Percentiles rank a stretch among this genome's conserved stretches.
Evolutionary conservation across 192 early-diverging fungal species (phyloP).

Genomic region (Coemansia sp.): DNA sequence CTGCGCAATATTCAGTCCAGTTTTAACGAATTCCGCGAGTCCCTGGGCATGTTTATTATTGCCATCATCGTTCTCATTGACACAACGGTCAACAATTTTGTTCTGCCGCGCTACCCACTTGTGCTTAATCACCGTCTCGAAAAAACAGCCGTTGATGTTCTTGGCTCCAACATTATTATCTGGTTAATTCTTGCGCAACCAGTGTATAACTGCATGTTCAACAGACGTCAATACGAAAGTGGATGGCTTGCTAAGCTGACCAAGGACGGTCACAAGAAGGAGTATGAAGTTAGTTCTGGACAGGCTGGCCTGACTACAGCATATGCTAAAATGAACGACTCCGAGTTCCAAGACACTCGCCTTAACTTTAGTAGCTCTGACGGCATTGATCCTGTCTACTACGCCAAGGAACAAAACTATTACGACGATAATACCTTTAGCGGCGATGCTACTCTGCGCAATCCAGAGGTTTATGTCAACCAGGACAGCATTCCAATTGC

Average conservation of each 20-base stretch:
- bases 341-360: slow-evolving; percentile 33
- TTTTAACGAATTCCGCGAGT: slow-evolving; percentile 51
- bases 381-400: slow-evolving; percentile 16
- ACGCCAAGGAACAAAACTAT: slow-evolving; percentile 6
- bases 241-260: slow-evolving; percentile 45
- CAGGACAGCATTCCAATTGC: slow-evolving; percentile 35
- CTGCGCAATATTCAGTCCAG: slow-evolving; percentile 52
- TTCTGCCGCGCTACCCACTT: slow-evolving; percentile 26
- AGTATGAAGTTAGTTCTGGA: slow-evolving; percentile 34
- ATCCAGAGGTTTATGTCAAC: slow-evolving; percentile 21
- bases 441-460: slow-evolving; percentile 15
- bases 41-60: slow-evolving; percentile 29
- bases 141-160: slow-evolving; percentile 36
- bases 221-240: slow-evolving; percentile 32
- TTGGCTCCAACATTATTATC: slow-evolving; percentile 28
- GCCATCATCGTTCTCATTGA: slow-evolving; percentile 30
- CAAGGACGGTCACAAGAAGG: slow-evolving; percentile 37
- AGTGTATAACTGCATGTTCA: slow-evolving; percentile 39
- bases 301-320: slow-evolving; percentile 30
- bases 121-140: slow-evolving; percentile 25
- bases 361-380: slow-evolving; percentile 27
- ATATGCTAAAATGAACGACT: slow-evolving; percentile 40
- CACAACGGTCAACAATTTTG: slow-evolving; percentile 32
- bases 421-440: slow-evolving; percentile 16
- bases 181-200: slow-evolving; percentile 40